Percentiles rank a stretch among this genome's conserved stretches.
Evolutionary conservation across 768 basidiomycete genomes (phyloP).

Genomic region (Tylopilus cervinicoccineus): DNA sequence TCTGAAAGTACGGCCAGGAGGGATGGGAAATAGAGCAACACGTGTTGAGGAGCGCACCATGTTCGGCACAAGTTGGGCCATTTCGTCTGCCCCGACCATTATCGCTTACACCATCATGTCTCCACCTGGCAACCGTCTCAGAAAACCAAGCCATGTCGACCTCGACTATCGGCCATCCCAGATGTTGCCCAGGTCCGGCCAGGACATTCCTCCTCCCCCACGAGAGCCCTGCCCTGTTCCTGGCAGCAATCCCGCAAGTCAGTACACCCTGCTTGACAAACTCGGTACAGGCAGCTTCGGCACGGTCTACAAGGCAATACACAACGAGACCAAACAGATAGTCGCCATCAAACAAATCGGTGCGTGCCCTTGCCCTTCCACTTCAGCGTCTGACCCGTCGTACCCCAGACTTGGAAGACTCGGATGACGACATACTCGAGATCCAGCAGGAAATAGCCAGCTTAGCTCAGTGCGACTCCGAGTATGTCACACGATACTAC

Average conservation of each 20-base stretch:
- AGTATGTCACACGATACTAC: slow-evolving; percentile 95
- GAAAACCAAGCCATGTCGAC: slow-evolving; percentile 37
- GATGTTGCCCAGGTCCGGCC: slow-evolving; percentile 40
- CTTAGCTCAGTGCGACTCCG: slow-evolving; percentile 92
- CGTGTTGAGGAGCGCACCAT: slow-evolving; percentile 22
- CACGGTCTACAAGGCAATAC: slow-evolving; percentile 94
- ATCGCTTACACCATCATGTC: slow-evolving; percentile 39
- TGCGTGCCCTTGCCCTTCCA: slow-evolving; percentile 36
- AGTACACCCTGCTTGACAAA: slow-evolving; percentile 92
- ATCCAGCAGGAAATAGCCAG: slow-evolving; percentile 99
- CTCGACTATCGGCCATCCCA: slow-evolving; percentile 39
- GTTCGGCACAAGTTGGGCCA: slow-evolving; percentile 16
- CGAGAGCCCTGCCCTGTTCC: slow-evolving; percentile 68
- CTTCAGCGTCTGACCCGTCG: background rate
- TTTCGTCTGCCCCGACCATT: slow-evolving; percentile 10
- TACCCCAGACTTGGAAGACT: slow-evolving; percentile 87
- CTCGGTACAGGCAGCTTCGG: slow-evolving; percentile 98
- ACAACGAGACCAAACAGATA: slow-evolving; percentile 89
- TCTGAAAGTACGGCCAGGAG: too few species aligned
- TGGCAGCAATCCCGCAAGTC: slow-evolving; percentile 77
- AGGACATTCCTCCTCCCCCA: slow-evolving; percentile 31
- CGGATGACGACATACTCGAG: slow-evolving; percentile 97
- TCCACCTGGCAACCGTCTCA: slow-evolving; percentile 35
- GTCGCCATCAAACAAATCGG: slow-evolving; percentile 99
- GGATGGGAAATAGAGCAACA: slow-evolving; percentile 16